These are phyloP conservation scores for Pseudocercospora crystallina DNA, from an alignment of 2,329 filamentous ascomycete genomes.

Conservation along the genomic window DNA sequence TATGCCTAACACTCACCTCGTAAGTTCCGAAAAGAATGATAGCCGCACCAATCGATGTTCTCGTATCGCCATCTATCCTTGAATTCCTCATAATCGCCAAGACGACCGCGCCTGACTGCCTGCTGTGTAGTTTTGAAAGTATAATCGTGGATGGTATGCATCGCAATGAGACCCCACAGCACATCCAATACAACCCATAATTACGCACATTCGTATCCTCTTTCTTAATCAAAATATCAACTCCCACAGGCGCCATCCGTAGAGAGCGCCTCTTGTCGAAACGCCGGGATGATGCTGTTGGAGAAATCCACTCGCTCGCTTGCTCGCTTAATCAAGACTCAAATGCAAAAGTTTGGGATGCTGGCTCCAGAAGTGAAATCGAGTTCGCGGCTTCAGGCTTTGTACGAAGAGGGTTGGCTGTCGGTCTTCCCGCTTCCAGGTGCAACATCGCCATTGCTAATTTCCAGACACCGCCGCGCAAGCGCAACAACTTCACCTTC, in stretches of 20 bases:
- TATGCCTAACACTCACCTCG: too few species aligned
- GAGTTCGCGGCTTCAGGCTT: constrained; percentile 10
- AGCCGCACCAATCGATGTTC: too few species aligned
- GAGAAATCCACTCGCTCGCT: constrained; percentile 17
- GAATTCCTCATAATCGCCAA: not conserved
- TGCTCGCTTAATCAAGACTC: constrained; percentile 19
- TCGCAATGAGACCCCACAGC: not conserved
- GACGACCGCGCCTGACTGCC: not conserved
- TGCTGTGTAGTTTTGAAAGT: constrained; percentile 1
- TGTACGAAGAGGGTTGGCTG: constrained; percentile 23
- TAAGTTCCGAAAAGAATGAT: too few species aligned
- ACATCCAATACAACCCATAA: constrained; percentile 5
- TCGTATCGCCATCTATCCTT: not conserved
- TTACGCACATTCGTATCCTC: constrained; percentile 7
- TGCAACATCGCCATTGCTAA: constrained; percentile 24
- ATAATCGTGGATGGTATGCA: not conserved
- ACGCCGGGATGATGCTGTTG: constrained; percentile 17
- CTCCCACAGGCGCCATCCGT: constrained; percentile 3
- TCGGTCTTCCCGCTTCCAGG: constrained; percentile 17
- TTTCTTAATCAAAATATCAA: constrained; percentile 2
- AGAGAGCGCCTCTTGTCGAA: constrained; percentile 4
- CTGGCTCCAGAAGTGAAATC: not conserved
- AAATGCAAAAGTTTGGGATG: constrained; percentile 11
- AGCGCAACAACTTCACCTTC: constrained; percentile 91
- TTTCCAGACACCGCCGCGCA: constrained; percentile 82